Evolutionary conservation across 306 rosid species (phyloP), one percentile per base, ranked within the genome.

Genomic region (Begonia loranthoides): DNA sequence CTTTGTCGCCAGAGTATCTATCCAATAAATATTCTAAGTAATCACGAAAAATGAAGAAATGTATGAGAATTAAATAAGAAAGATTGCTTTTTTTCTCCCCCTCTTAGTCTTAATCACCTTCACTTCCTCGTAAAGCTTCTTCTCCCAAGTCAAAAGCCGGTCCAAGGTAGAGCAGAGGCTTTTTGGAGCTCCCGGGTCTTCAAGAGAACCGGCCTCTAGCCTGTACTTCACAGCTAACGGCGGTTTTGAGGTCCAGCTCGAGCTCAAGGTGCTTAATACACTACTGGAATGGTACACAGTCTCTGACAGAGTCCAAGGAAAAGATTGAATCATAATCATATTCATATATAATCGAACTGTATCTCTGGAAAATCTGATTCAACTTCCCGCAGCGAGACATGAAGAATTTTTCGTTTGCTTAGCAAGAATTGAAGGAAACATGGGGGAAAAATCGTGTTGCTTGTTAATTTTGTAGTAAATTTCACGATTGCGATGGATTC

Each of bases 191-290:
- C 82, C 87, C 48, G 80, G 76, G 56, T 78, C 76, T 16, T 40
- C 71, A 2, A 83, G 86, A 0, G 82, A 67, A 45, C 60, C 77
- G 38, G 93, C 40, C 38, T 86, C 99, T 3, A 92, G 80, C 60
- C 72, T 71, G 73, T 92, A 92, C 77, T 66, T 92, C 41, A 92
- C 99, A 17, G 82, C 87, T 62, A 92, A 62, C 2, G 99, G 99
- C 45, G 99, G 99, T 55, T 92, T 92, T 6, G 96, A 92, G 28
- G 93, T 76, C 99, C 99, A 92, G 58, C 65, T 86, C n/a, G 99
- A 92, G 70, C 99, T 92, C 65, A 92, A 66, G 57, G 57, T 92
- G 71, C 99, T 86, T 53, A 92, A 63, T 59, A 92, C 47, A 46
- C 96, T 83, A 58, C 73, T 86, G 52, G 99, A 92, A 66, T 92